Evolutionary conservation across 768 basidiomycete genomes (phyloP).

Genomic region (Serendipita sp.): DNA sequence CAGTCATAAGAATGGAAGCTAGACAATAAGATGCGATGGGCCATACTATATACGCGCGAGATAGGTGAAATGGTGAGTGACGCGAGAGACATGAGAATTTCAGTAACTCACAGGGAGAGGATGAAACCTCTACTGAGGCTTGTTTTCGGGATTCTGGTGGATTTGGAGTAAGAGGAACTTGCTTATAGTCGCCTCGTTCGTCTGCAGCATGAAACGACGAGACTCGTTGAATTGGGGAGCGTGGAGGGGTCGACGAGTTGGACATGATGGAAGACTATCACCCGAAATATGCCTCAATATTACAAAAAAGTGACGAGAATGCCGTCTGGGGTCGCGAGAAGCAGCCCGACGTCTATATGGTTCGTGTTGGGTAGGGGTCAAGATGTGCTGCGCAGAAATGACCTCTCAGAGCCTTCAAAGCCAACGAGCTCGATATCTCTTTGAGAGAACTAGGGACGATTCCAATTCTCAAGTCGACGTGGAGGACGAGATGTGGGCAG

Average conservation of each 20-base stretch:
- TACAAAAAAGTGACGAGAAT: too few species aligned
- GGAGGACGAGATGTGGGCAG: too few species aligned
- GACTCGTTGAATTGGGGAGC: neutral
- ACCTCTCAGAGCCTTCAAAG: too few species aligned
- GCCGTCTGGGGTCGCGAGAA: too few species aligned
- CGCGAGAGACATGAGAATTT: neutral
- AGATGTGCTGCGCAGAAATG: too few species aligned
- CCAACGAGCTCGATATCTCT: too few species aligned
- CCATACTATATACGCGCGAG: constrained; percentile 31
- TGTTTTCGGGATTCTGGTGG: neutral
- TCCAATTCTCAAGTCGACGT: too few species aligned
- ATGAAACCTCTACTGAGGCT: neutral
- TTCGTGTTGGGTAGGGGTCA: too few species aligned
- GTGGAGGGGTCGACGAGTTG: neutral
- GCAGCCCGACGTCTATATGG: too few species aligned
- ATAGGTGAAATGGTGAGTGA: neutral
- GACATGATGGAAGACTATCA: neutral
- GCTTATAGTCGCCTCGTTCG: constrained; percentile 9
- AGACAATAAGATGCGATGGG: constrained; percentile 81
- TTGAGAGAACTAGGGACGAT: too few species aligned
- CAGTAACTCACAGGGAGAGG: neutral
- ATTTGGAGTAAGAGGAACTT: neutral
- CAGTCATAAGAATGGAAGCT: constrained; percentile 91
- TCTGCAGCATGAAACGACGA: neutral
- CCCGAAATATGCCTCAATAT: too few species aligned